Evolutionary conservation across 441 rosid genomes (phyloP), one percentile per base, ranked within the genome.

Genomic region (Croton setiger): DNA sequence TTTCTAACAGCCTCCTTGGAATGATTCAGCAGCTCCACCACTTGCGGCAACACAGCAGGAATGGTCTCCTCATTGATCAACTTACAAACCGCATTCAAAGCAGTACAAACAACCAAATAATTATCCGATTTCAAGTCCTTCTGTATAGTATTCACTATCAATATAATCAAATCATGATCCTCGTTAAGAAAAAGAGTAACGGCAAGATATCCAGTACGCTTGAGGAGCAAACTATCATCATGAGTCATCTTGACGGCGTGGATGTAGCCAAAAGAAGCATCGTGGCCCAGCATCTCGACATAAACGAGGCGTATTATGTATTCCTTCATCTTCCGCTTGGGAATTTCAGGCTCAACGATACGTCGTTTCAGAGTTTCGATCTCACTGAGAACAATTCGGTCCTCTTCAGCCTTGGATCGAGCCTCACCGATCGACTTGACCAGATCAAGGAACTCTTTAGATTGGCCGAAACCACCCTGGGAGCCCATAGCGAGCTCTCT

Each of bases 181-280:
- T 95, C 99, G 71, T 90, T 89, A 63, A 95, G 78, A 68, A 95
- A 92, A 11, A 95, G 86, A 1, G 98, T 95, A 35, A 95, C 97
- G 0, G 99, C 98, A 62, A 95, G 74, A 85, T 95, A 95, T 3
- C 99, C 99, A 3, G 98, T 95, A 59, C 99, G 89, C 72, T 95
- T 95, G 57, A 92, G 96, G 35, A 78, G 76, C 9, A 95, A 78
- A 65, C 48, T 82, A 58, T 90, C 99, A 62, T 89, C 95, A 79
- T 95, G 99, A 0, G 98, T 95, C 99, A 95, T 95, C 80, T 95
- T 95, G 36, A 95, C 99, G 71, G 99, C 96, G 75, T 95, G 96
- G 73, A 95, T 95, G 85, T 92, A 89, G 17, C 98, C 98, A 58
- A 95, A 95, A 3, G 98, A 92, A 39, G 99, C 96, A 71, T 92